Conservation (phyloP, 163 green algal genomes). For the Chlorella variabilis region DNA sequence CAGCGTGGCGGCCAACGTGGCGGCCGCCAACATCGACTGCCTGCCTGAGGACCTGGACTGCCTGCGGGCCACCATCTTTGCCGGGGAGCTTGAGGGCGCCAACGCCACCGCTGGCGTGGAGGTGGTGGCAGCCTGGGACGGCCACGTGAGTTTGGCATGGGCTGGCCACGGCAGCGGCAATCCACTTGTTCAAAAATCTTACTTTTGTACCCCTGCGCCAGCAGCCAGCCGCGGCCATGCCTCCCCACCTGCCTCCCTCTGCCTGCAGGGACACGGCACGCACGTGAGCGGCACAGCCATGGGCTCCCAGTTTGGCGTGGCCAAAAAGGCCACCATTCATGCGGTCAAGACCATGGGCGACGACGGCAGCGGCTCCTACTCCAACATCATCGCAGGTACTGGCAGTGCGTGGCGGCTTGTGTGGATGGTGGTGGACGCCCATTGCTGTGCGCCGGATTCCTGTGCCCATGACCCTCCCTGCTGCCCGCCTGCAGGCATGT, state of each 20-base stretch:
- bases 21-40: slow-evolving; percentile 24
- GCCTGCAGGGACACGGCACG: slow-evolving; percentile 81
- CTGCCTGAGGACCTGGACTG: slow-evolving; percentile 13
- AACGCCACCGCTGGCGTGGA: neutral
- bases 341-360: slow-evolving; percentile 71
- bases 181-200: neutral
- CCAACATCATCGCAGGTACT: slow-evolving; percentile 51
- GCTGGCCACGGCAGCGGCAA: neutral
- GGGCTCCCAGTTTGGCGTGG: slow-evolving; percentile 70
- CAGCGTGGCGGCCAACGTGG: slow-evolving; percentile 42
- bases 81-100: too few species aligned
- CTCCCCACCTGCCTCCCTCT: neutral
- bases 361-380: slow-evolving; percentile 59
- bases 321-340: slow-evolving; percentile 77
- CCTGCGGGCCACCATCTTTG: neutral
- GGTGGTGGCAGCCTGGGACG: neutral
- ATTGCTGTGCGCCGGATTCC: too few species aligned
- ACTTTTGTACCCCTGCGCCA: neutral
- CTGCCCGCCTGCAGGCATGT: slow-evolving; percentile 59
- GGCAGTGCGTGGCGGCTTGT: neutral
- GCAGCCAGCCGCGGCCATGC: too few species aligned
- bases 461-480: too few species aligned
- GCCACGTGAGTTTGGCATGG: slow-evolving; percentile 24
- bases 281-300: slow-evolving; percentile 69
- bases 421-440: too few species aligned